Evolutionary conservation across 2,329 filamentous ascomycete species (phyloP).

Genomic region (Aphanocladium album): DNA sequence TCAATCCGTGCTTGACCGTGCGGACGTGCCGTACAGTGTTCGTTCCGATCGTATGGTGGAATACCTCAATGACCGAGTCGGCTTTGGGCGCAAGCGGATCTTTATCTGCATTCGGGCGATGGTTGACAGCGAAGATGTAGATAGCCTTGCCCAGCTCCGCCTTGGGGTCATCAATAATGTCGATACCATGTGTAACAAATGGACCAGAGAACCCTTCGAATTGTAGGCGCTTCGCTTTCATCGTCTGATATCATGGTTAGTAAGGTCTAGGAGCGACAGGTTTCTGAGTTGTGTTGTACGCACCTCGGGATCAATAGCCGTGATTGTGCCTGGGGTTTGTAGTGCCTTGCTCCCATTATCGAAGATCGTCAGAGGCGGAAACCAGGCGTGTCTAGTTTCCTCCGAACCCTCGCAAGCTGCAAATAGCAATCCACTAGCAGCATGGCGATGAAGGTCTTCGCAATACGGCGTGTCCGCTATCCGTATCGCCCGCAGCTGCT

Average conservation of each 20-base stretch:
- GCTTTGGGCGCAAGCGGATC: constrained; percentile 31
- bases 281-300: constrained; percentile 13
- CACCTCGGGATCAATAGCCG: constrained; percentile 51
- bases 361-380: constrained; percentile 42
- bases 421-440: constrained; percentile 44
- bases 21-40: constrained; percentile 41
- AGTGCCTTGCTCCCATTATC: constrained; percentile 31
- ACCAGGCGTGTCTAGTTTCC: constrained; percentile 43
- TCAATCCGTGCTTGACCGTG: constrained; percentile 46
- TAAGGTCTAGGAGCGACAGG: neutral
- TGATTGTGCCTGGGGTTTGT: constrained; percentile 38
- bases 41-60: constrained; percentile 46
- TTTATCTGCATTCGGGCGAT: constrained; percentile 42
- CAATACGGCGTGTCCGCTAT: constrained; percentile 52
- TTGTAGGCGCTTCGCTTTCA: constrained; percentile 38
- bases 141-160: constrained; percentile 34
- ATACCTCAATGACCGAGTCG: constrained; percentile 53
- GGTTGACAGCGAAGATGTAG: constrained; percentile 58
- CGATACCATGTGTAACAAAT: constrained; percentile 57
- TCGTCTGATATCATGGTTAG: constrained; percentile 30
- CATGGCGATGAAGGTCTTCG: constrained; percentile 56
- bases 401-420: constrained; percentile 49
- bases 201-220: constrained; percentile 48
- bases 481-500: constrained; percentile 27
- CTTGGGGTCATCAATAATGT: constrained; percentile 47